phyloP scores from a whole-genome alignment of 1,284 basidiomycete species.

The Kalmanozyma brasiliensis region DNA sequence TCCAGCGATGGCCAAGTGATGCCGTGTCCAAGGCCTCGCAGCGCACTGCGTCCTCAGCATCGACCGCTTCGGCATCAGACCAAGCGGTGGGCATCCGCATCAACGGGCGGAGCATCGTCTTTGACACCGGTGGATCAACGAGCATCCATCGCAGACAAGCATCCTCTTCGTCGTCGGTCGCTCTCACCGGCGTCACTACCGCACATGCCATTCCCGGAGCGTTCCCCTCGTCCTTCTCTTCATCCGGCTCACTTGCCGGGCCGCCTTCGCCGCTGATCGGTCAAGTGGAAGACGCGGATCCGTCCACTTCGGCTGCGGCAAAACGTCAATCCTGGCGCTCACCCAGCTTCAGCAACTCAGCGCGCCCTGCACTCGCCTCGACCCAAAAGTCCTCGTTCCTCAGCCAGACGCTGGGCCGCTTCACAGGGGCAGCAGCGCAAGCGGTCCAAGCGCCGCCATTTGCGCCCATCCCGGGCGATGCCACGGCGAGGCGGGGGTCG shows the following conservation, averaged over 20 bases:
- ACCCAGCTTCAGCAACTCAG: conserved; percentile 13
- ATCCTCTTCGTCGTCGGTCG: conserved; percentile 24
- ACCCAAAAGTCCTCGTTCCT: conserved; percentile 36
- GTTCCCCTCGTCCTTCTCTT: conserved; percentile 37
- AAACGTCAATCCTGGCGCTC: conserved; percentile 10
- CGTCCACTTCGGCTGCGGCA: background rate
- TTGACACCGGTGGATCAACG: conserved; percentile 15
- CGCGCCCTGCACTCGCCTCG: conserved; percentile 4
- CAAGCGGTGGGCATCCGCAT: conserved; percentile 32
- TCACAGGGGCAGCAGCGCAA: conserved; percentile 30
- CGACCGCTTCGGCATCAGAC: conserved; percentile 17
- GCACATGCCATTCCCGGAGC: conserved; percentile 41
- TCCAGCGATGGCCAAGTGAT: conserved; percentile 37
- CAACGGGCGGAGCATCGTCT: conserved; percentile 43
- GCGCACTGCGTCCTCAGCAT: conserved; percentile 19
- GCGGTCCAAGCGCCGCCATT: conserved; percentile 21
- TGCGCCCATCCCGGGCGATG: conserved; percentile 9
- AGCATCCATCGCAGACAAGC: conserved; percentile 22
- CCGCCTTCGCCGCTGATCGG: conserved; percentile 12
- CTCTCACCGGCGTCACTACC: conserved; percentile 27
- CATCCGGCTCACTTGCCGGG: conserved; percentile 25
- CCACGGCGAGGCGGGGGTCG: conserved; percentile 7
- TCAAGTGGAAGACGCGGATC: conserved; percentile 8
- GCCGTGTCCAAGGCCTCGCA: conserved; percentile 15
- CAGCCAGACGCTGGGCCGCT: conserved; percentile 49